Conservation (phyloP, 768 basidiomycete genomes). For the Lanmaoa rubissima region DNA sequence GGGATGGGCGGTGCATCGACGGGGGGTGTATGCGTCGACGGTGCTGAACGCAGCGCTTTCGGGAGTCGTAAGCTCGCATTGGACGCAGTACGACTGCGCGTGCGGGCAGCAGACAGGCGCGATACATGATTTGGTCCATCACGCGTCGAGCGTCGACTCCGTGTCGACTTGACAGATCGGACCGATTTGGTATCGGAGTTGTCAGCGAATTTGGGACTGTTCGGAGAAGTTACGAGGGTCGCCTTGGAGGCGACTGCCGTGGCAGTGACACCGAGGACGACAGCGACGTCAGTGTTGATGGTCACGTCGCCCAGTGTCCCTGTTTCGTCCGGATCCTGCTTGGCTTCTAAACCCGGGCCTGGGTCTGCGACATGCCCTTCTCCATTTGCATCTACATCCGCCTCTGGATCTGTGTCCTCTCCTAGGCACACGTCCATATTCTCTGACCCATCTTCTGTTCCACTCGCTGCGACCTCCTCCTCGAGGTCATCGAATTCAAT, state of each 20-base stretch:
- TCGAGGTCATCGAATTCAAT: constrained; percentile 68
- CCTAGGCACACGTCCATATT: not conserved
- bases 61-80: constrained; percentile 67
- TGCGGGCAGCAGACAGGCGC: constrained; percentile 62
- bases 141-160: constrained; percentile 25
- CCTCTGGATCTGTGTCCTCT: not conserved
- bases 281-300: constrained; percentile 28
- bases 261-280: constrained; percentile 39
- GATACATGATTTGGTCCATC: constrained; percentile 35
- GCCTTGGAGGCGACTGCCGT: constrained; percentile 39
- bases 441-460: constrained; percentile 7
- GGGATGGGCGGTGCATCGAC: constrained; percentile 32
- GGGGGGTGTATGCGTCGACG: constrained; percentile 37
- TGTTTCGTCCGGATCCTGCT: constrained; percentile 29
- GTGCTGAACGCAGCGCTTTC: constrained; percentile 28
- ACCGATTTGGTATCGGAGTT: constrained; percentile 25
- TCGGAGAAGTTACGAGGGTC: constrained; percentile 24
- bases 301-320: constrained; percentile 21
- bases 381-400: constrained; percentile 1
- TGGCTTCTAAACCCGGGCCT: not conserved
- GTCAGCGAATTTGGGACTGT: not conserved
- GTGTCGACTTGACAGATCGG: constrained; percentile 24
- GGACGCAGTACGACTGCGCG: constrained; percentile 60
- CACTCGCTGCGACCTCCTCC: constrained; percentile 25
- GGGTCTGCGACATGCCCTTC: constrained; percentile 6